Conservation (phyloP, 225 moss, liverwort and hornwort genomes). For the Marchantia polymorpha region DNA sequence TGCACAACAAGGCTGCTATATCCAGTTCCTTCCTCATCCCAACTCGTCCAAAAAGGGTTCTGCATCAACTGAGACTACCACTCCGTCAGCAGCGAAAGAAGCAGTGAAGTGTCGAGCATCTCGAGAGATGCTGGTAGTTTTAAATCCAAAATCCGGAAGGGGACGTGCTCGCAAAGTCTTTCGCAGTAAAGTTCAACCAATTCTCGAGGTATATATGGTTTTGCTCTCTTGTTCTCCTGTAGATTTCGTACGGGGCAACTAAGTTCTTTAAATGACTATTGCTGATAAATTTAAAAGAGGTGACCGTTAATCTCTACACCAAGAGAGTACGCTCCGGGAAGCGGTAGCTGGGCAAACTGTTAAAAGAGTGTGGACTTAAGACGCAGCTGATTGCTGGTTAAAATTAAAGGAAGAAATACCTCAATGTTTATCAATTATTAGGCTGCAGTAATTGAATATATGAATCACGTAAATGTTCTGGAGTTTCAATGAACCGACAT, state of each 20-base stretch:
- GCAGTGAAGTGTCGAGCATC: constrained; percentile 46
- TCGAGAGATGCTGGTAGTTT: constrained; percentile 58
- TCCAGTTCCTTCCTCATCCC: constrained; percentile 41
- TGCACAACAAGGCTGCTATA: constrained; percentile 53
- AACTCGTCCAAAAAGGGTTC: constrained; percentile 35
- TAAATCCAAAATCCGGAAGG: constrained; percentile 65
- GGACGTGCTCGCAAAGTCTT: constrained; percentile 64
- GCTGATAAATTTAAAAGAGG: no score
- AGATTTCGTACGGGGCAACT: no score
- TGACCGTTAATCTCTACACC: no score
- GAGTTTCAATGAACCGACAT: no score
- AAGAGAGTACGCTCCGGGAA: no score
- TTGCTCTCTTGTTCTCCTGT: not conserved
- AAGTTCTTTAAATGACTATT: no score
- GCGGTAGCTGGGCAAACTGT: not conserved
- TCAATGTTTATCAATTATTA: no score
- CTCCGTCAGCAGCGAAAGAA: constrained; percentile 27
- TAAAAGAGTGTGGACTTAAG: not conserved
- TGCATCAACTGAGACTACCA: constrained; percentile 11
- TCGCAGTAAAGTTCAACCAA: constrained; percentile 60
- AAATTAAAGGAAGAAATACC: no score
- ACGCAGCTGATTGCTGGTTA: no score
- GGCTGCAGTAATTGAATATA: no score
- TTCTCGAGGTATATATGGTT: constrained; percentile 45
- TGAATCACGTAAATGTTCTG: no score